Evolutionary conservation across 768 basidiomycete genomes (phyloP).

Genomic region (Tulasnella sp.): DNA sequence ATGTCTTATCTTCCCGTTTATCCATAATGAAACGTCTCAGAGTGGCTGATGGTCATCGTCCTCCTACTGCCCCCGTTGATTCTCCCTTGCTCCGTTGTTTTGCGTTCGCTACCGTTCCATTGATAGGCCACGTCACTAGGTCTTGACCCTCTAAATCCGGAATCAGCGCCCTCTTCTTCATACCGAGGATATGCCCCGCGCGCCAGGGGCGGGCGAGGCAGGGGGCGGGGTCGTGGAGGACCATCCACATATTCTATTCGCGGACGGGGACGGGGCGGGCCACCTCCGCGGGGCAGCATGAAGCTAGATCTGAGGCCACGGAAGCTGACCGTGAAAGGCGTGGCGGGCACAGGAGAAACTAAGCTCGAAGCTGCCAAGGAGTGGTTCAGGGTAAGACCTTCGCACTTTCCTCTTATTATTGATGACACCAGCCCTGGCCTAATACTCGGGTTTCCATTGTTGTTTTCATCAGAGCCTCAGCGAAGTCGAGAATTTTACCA

Average conservation of each 20-base stretch:
- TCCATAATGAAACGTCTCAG: background rate
- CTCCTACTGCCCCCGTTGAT: background rate
- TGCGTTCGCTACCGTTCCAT: constrained; percentile 59
- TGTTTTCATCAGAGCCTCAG: constrained; percentile 43
- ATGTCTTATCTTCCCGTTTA: constrained; percentile 20
- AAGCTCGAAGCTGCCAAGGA: constrained; percentile 50
- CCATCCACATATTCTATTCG: constrained; percentile 32
- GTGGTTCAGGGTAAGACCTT: constrained; percentile 61
- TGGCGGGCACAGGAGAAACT: constrained; percentile 32
- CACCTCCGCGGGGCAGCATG: constrained; percentile 60
- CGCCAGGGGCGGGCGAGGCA: constrained; percentile 44
- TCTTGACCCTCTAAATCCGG: constrained; percentile 23
- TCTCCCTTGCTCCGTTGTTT: background rate
- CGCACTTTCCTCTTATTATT: background rate
- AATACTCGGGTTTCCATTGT: background rate
- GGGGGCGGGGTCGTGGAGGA: constrained; percentile 24
- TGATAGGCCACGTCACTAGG: constrained; percentile 35
- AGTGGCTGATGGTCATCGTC: too few relatives aligned
- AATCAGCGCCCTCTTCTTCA: constrained; percentile 29
- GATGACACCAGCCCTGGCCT: background rate
- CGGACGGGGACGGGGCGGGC: constrained; percentile 45
- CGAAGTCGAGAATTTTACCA: constrained; percentile 55
- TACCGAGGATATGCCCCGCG: constrained; percentile 58
- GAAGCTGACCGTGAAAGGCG: constrained; percentile 59
- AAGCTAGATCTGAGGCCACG: constrained; percentile 84